Conservation (phyloP, 2,329 filamentous ascomycete genomes). For the Fusarium sp. region DNA sequence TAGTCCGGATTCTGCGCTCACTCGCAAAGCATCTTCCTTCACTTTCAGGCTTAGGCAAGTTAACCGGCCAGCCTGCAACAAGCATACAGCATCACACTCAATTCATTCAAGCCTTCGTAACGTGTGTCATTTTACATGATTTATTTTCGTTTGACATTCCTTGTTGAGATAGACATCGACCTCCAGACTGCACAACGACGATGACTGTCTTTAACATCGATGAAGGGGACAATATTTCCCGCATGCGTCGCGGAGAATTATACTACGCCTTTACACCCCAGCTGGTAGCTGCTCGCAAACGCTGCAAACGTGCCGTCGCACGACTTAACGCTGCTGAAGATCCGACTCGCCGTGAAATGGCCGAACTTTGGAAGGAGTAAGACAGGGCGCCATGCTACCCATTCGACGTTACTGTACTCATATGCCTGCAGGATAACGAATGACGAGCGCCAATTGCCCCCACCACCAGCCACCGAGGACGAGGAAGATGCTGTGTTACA, state of each 20-base stretch:
- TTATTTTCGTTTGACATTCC: no score
- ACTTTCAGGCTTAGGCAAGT: no score
- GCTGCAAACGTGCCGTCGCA: slow-evolving; percentile 71
- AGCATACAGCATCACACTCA: no score
- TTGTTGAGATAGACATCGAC: background rate
- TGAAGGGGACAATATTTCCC: slow-evolving; percentile 61
- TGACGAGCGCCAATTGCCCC: slow-evolving; percentile 73
- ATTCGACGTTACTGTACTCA: background rate
- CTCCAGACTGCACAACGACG: rapidly evolving
- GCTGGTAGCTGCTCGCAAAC: slow-evolving; percentile 70
- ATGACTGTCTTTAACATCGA: slow-evolving; percentile 50
- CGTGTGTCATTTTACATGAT: background rate
- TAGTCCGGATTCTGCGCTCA: slow-evolving; percentile 6
- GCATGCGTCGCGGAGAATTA: slow-evolving; percentile 76
- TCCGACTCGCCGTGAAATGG: slow-evolving; percentile 69
- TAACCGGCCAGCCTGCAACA: no score
- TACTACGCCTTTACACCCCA: slow-evolving; percentile 80
- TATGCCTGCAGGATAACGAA: slow-evolving; percentile 65
- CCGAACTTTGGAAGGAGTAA: slow-evolving; percentile 80
- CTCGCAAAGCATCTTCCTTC: background rate
- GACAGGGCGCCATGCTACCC: slow-evolving; percentile 42
- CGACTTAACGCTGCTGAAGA: slow-evolving; percentile 74
- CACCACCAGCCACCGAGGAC: slow-evolving; percentile 65
- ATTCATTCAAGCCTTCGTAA: no score
- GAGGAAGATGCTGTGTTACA: slow-evolving; percentile 75